A percentile compares a stretch with the other conserved stretches of the same genome.
Conservation (phyloP, 2,329 filamentous ascomycete genomes). For the Fusarium pininemorale region DNA sequence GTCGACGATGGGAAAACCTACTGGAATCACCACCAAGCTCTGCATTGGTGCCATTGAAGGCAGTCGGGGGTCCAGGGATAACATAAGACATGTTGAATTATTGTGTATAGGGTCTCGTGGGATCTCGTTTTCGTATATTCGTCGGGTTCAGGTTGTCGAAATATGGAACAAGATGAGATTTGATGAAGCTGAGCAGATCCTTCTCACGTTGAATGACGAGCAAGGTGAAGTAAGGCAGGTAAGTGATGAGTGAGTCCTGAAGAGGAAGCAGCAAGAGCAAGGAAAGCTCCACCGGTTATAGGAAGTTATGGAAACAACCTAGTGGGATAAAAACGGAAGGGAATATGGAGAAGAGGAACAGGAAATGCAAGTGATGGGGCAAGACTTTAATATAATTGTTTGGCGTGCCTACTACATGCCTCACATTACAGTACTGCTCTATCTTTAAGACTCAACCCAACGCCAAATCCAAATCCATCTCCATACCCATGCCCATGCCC, state of each 20-base stretch:
- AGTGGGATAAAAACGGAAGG: conserved; percentile 10
- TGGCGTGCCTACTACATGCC: not conserved
- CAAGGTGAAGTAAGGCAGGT: not conserved
- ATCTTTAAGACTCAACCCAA: conserved; percentile 4
- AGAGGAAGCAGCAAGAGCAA: not conserved
- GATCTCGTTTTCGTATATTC: conserved; percentile 19
- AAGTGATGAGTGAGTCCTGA: conserved; percentile 5
- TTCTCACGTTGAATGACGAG: conserved; percentile 5
- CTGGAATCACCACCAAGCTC: conserved; percentile 80
- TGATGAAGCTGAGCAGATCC: not conserved
- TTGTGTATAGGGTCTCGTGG: not conserved
- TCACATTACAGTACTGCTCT: not conserved
- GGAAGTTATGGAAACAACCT: conserved; percentile 20
- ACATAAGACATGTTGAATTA: conserved; percentile 64
- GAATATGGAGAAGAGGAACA: conserved; percentile 10
- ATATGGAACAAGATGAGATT: not conserved
- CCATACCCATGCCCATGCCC: not conserved
- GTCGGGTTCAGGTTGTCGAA: not conserved
- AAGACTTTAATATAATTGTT: conserved; percentile 31
- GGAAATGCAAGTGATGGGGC: conserved; percentile 6
- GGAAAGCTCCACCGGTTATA: conserved; percentile 17
- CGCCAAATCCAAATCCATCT: conserved; percentile 1
- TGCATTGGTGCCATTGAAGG: conserved; percentile 71
- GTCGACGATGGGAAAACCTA: conserved; percentile 55
- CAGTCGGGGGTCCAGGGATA: conserved; percentile 65